Base-by-base conservation (phyloP, 2,329 filamentous ascomycete genomes). In the Metarhizium humberi region DNA sequence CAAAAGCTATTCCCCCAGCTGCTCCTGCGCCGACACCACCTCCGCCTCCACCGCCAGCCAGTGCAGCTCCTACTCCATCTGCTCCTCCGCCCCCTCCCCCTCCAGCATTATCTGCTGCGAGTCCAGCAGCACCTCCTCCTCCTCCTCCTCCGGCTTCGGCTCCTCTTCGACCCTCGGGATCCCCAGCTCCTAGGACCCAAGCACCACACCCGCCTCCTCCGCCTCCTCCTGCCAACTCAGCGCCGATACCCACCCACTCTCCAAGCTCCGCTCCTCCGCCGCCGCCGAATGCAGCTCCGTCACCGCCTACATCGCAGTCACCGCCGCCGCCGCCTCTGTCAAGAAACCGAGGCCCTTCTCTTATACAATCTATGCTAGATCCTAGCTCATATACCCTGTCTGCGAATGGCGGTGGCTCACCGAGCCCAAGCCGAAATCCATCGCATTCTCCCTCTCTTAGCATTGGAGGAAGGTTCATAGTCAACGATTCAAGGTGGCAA, bases 401-500 rank as follows among this genome's bases (percentile, higher is more conserved):
- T 20, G 74, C 78, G 6, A 89, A 88, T 64, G 85, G 85, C 48
- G 71, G 69, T 34, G 79, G 78, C 60, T 75, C 73, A 25, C 73
- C 78, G 2, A 78, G 74, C 57, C 75, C 76, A 1, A 73, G 74
- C 4, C 71, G 57, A 25, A 38, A 57, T 7, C 42, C 59, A 6
- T 67, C 60, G 57, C 63, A 63, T 64, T 67, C 67, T 62, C 64
- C 62, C 53, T 61, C 62, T 20, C 60, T 61, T 2, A 64, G 63
- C 56, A 57, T 65, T 38, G 59, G 62, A 6, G 66, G 67, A 29
- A 65, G 76, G 20, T 73, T 85, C 56, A 71, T 81, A 11, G 84
- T 96, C 51, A 81, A 90, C 59, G 94, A 97, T 69, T 70, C 78
- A 54, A 79, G 92, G 61, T 99, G 91, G 85, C 87, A 86, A 60